Evolutionary conservation across 768 basidiomycete species (phyloP).

Genomic region (Lentinus tigrinus): DNA sequence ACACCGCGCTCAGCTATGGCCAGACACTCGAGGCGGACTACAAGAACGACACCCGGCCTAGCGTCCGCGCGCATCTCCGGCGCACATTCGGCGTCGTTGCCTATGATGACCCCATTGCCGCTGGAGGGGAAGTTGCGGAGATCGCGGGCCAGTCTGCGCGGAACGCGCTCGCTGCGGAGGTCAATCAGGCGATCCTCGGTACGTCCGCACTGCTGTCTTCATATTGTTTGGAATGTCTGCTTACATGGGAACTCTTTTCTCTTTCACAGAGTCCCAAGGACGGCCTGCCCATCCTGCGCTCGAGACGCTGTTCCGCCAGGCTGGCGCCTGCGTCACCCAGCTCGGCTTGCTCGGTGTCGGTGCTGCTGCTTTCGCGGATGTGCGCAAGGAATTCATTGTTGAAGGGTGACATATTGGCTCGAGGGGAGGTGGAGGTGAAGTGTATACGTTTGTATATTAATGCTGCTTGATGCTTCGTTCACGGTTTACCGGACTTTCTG

Average conservation of each 20-base stretch:
- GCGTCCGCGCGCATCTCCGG: constrained; percentile 66
- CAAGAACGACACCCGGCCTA: constrained; percentile 57
- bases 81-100: constrained; percentile 80
- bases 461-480: background rate
- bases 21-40: constrained; percentile 69
- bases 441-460: constrained; percentile 1
- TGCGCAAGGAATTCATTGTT: constrained; percentile 72
- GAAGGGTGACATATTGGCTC: constrained; percentile 32
- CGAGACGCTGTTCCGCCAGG: constrained; percentile 78
- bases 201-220: background rate
- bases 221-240: background rate
- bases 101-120: constrained; percentile 70
- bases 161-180: constrained; percentile 64
- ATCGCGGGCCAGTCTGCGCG: constrained; percentile 70
- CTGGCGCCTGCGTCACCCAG: constrained; percentile 63
- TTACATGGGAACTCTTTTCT: background rate
- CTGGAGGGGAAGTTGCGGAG: constrained; percentile 62
- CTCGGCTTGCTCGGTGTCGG: constrained; percentile 74
- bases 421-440: background rate
- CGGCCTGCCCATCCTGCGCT: constrained; percentile 68
- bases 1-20: constrained; percentile 71
- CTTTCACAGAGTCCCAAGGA: constrained; percentile 68
- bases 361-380: constrained; percentile 78
- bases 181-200: constrained; percentile 86
- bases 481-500: background rate